Percentiles rank a stretch among this genome's conserved stretches.
These are phyloP conservation scores for Aureobasidium lini DNA, from an alignment of 2,329 filamentous ascomycete genomes.

Conservation along the genomic window DNA sequence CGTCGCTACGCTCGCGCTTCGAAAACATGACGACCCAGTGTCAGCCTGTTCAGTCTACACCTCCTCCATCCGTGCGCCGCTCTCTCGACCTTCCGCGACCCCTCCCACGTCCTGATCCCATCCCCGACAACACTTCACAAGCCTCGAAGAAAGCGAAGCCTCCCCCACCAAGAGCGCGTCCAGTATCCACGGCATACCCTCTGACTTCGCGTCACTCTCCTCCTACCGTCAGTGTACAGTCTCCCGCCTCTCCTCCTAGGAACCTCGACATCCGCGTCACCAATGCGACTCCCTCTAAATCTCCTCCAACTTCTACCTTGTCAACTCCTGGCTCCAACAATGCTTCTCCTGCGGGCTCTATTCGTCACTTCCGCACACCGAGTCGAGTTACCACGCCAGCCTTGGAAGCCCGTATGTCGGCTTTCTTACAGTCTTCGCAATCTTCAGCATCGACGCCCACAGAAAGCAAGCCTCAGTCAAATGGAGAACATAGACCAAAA, in stretches of 20 bases:
- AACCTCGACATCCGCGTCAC: neutral
- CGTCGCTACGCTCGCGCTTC: slow-evolving; percentile 71
- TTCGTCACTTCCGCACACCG: slow-evolving; percentile 29
- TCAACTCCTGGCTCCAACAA: slow-evolving; percentile 20
- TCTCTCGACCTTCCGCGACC: slow-evolving; percentile 36
- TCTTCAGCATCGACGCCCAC: neutral
- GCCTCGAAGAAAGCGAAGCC: slow-evolving; percentile 24
- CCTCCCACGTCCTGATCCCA: neutral
- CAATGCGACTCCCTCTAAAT: slow-evolving; percentile 11
- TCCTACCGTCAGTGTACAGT: slow-evolving; percentile 61
- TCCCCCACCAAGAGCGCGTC: slow-evolving; percentile 32
- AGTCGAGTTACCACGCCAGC: slow-evolving; percentile 36
- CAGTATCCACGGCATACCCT: slow-evolving; percentile 41
- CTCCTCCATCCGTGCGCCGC: slow-evolving; percentile 18
- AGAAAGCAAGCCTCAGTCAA: neutral
- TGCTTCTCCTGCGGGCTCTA: slow-evolving; percentile 19
- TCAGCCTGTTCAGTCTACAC: slow-evolving; percentile 11
- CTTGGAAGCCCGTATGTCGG: slow-evolving; percentile 32
- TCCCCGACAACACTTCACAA: slow-evolving; percentile 26
- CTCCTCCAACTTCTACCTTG: slow-evolving; percentile 14
- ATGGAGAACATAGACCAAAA: slow-evolving; percentile 4
- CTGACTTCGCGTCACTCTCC: slow-evolving; percentile 45
- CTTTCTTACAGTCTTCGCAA: slow-evolving; percentile 25
- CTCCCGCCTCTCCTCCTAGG: slow-evolving; percentile 62
- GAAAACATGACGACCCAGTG: slow-evolving; percentile 55